These are phyloP conservation scores for Cutaneotrichosporon sp. DNA, from an alignment of 1,284 basidiomycete genomes.

Conservation along the genomic window DNA sequence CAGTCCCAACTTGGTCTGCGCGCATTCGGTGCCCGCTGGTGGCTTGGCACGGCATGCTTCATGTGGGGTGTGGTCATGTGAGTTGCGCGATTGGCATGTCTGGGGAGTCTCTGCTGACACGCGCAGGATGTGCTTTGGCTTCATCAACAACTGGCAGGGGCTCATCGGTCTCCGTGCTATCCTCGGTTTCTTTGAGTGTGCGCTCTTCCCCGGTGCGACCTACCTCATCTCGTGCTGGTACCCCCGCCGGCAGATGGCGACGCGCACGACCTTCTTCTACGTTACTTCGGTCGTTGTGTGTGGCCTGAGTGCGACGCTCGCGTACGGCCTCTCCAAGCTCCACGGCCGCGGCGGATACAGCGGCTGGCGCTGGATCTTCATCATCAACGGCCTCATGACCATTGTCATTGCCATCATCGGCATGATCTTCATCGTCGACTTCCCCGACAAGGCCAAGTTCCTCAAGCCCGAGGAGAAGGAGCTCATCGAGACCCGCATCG, in stretches of 20 bases:
- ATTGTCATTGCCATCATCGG: slow-evolving; percentile 12
- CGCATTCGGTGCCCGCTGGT: slow-evolving; percentile 22
- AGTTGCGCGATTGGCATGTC: slow-evolving; percentile 22
- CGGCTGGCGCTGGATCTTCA: slow-evolving; percentile 25
- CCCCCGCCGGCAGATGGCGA: slow-evolving; percentile 55
- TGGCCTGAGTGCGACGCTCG: slow-evolving; percentile 16
- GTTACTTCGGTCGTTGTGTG: slow-evolving; percentile 18
- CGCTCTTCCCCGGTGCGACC: slow-evolving; percentile 51
- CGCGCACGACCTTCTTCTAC: slow-evolving; percentile 18
- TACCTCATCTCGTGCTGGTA: slow-evolving; percentile 56
- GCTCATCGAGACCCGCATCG: slow-evolving; percentile 18
- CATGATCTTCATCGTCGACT: slow-evolving; percentile 18
- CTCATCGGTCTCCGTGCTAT: slow-evolving; percentile 53
- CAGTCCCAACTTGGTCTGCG: slow-evolving; percentile 28
- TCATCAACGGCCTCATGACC: slow-evolving; percentile 16
- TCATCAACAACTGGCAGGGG: slow-evolving; percentile 42
- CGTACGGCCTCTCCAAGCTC: slow-evolving; percentile 15
- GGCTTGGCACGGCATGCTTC: slow-evolving; percentile 21
- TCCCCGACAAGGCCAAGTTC: slow-evolving; percentile 24
- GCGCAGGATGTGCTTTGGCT: slow-evolving; percentile 53
- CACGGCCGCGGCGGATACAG: slow-evolving; percentile 12
- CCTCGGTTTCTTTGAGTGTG: slow-evolving; percentile 50
- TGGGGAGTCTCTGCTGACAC: slow-evolving; percentile 30
- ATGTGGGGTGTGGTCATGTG: slow-evolving; percentile 52
- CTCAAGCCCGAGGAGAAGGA: slow-evolving; percentile 13